Evolutionary conservation across 768 basidiomycete genomes (phyloP), one percentile per base, ranked within the genome.

Genomic region (Lactarius indigo): DNA sequence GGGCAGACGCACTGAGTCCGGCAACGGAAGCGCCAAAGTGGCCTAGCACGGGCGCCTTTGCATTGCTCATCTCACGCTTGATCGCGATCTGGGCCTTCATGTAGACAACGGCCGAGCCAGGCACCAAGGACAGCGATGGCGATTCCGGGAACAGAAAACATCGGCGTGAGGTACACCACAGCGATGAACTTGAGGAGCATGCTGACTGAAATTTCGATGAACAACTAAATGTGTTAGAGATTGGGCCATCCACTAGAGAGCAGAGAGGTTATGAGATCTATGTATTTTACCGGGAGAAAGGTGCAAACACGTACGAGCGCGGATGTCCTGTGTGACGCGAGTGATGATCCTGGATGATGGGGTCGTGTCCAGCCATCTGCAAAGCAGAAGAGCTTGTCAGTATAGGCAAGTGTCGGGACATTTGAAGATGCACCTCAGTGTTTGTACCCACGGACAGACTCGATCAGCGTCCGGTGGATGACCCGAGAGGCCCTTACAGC

Each of bases 241-340:
- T 63, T 5, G 74, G 75, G 7, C 74, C 78, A 64, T 81, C 80
- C 54, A 81, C 78, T 75, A 58, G 41, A 39, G n/a, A 64, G 1
- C 1, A 9, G 30, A 23, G 44, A 5, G 47, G 2, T 56, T 23
- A 12, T 39, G 28, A 28, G 17, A 42, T 33, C 5, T 23, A 12
- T 12, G 5, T 28, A 52, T 35, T 30, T 12, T 5, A 6, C 20
- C 7, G 20, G 42, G 42, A 39, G 33, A 23, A 12, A 2, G 30
- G 39, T 15, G 6, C 23, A 52, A 52, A 28, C 5, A 41, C 73
- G n/a, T 64, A 76, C 76, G 65, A 13, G 76, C 72, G 57, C 76
- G 77, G 26, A 89, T 87, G 72, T 90, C 89, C 61, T 87, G 84
- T 1, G 88, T 90, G 73, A 85, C 85, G 59, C 88, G 81, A 35